A percentile compares a stretch with the other conserved stretches of the same genome.
phyloP scores from a whole-genome alignment of 2,329 filamentous ascomycete genomes.

The Grosmannia clavigera region DNA sequence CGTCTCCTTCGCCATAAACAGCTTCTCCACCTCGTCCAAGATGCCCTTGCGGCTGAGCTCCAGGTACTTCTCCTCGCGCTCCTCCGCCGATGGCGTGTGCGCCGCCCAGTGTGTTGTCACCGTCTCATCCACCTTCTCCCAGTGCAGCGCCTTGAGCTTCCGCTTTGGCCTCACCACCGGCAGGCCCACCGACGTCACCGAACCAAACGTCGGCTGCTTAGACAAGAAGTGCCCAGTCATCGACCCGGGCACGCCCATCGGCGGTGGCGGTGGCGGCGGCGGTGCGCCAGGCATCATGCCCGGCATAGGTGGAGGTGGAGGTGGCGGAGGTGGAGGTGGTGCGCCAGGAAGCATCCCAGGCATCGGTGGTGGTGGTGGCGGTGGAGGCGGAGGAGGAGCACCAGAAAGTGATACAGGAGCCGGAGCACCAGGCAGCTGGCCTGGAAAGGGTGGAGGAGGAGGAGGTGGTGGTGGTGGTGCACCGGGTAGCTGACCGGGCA shows the following conservation, averaged over 20 bases:
- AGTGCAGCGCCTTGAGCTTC: conserved; percentile 98
- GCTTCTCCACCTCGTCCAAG: conserved; percentile 90
- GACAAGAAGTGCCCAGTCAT: conserved; percentile 68
- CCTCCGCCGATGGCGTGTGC: conserved; percentile 73
- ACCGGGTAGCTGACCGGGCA: conserved; percentile 17
- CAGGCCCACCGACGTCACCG: conserved; percentile 48
- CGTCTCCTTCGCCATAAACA: conserved; percentile 95
- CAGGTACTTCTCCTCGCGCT: conserved; percentile 88
- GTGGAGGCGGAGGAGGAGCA: conserved; percentile 13
- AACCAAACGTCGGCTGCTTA: conserved; percentile 42
- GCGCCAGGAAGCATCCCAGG: conserved; percentile 16
- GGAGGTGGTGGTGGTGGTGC: conserved; percentile 18
- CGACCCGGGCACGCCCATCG: conserved; percentile 45
- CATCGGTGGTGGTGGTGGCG: conserved; percentile 24
- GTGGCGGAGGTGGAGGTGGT: conserved; percentile 10
- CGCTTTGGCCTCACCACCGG: conserved; percentile 87
- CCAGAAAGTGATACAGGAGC: conserved; percentile 23
- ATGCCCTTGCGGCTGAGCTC: conserved; percentile 92
- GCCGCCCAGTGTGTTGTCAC: conserved; percentile 87
- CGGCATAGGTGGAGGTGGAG: conserved; percentile 22
- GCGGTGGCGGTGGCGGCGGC: conserved; percentile 25
- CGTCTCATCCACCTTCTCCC: conserved; percentile 94
- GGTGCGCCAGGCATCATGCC: conserved; percentile 19
- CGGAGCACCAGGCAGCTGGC: conserved; percentile 14
- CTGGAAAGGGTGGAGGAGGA: conserved; percentile 25